A percentile compares a stretch with the other conserved stretches of the same genome.
Evolutionary conservation across 2,329 filamentous ascomycete genomes (phyloP).

Genomic region (Calonectria pseudoreteaudii): DNA sequence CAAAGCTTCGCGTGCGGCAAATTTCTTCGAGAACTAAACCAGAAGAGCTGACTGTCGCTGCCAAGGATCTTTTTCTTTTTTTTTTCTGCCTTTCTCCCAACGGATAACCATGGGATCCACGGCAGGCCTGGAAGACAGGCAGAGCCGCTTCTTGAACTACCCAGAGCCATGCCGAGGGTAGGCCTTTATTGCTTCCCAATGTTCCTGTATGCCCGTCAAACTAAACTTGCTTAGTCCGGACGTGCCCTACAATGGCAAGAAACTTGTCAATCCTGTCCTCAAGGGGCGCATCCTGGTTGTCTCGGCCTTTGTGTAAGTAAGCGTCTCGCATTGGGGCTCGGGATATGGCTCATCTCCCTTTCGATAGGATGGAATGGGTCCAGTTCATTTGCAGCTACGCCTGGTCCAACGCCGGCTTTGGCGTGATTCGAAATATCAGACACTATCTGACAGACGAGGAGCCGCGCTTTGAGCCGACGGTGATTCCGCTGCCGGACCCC

Average conservation of each 20-base stretch:
- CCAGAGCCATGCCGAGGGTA: conserved; percentile 19
- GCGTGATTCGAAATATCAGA: conserved; percentile 64
- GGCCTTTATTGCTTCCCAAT: neutral
- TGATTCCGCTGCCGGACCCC: conserved; percentile 54
- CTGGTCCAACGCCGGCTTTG: conserved; percentile 75
- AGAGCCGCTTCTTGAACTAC: conserved; percentile 17
- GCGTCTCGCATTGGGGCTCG: neutral
- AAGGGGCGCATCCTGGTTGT: conserved; percentile 11
- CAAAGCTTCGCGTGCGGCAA: neutral
- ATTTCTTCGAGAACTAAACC: neutral
- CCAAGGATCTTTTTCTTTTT: neutral
- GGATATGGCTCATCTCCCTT: neutral
- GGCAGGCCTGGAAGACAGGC: neutral
- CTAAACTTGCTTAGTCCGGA: conserved; percentile 4
- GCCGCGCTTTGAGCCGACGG: conserved; percentile 59
- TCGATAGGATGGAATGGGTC: conserved; percentile 40
- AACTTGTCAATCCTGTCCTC: conserved; percentile 21
- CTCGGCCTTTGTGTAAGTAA: conserved; percentile 18
- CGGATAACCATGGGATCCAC: neutral
- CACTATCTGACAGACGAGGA: conserved; percentile 63
- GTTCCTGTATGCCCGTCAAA: neutral
- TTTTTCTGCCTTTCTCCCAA: too few relatives aligned
- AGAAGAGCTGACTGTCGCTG: neutral
- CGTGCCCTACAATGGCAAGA: conserved; percentile 4
- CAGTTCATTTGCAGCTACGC: conserved; percentile 38